These are phyloP conservation scores for Rozella allomycis DNA, from an alignment of 371 early-diverging fungal species.

Conservation along the genomic window DNA sequence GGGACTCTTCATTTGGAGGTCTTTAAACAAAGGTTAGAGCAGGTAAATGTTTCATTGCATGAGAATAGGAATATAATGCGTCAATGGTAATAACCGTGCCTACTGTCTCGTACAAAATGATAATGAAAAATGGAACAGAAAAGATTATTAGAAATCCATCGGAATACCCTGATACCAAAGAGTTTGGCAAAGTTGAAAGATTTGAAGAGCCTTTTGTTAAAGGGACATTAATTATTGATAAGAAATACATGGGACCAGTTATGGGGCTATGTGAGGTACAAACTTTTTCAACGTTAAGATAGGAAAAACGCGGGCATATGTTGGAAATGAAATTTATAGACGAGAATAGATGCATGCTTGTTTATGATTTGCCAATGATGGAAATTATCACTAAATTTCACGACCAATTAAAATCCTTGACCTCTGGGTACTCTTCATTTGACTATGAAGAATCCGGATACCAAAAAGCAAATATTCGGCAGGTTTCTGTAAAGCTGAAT, in stretches of 20 bases:
- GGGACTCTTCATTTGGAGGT: constrained; percentile 89
- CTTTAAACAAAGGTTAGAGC: constrained; percentile 74
- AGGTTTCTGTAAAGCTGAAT: constrained; percentile 57
- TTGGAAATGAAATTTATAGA: not conserved
- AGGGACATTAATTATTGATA: constrained; percentile 77
- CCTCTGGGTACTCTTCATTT: constrained; percentile 70
- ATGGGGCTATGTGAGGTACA: constrained; percentile 67
- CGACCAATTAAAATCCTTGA: constrained; percentile 67
- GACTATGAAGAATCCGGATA: constrained; percentile 78
- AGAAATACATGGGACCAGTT: constrained; percentile 68
- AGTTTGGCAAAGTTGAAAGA: constrained; percentile 34
- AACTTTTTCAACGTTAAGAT: constrained; percentile 46
- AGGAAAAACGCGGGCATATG: constrained; percentile 53
- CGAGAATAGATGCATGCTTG: constrained; percentile 42
- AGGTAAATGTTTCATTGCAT: too few relatives aligned
- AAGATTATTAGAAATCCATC: constrained; percentile 59
- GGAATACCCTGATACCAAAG: constrained; percentile 67
- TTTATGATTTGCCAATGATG: constrained; percentile 62
- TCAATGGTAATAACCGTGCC: constrained; percentile 77
- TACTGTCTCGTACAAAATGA: constrained; percentile 65
- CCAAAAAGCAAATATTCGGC: constrained; percentile 65
- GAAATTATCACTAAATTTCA: constrained; percentile 75
- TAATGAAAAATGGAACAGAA: constrained; percentile 27
- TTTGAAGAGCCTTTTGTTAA: constrained; percentile 77
- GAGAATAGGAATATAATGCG: constrained; percentile 83